phyloP scores from a whole-genome alignment of 2,329 filamentous ascomycete species.

The Zymoseptoria crescenta region DNA sequence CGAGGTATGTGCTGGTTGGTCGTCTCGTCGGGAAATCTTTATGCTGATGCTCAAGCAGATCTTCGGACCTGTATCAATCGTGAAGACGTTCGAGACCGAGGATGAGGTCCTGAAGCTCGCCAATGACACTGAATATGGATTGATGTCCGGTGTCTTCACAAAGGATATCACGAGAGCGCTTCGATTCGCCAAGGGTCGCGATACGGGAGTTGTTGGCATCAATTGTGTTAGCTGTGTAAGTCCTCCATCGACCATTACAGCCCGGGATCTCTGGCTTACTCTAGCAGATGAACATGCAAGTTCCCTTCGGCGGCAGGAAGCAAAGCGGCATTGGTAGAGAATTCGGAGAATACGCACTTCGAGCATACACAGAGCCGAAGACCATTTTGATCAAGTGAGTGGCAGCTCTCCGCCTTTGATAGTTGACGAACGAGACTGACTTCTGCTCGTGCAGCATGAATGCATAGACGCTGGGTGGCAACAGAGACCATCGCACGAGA shows the following conservation, averaged over 20 bases:
- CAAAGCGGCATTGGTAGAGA: conserved; percentile 45
- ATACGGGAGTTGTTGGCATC: conserved; percentile 34
- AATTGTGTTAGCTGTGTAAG: conserved; percentile 27
- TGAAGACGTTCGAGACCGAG: conserved; percentile 32
- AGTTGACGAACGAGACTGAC: neutral
- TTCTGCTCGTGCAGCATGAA: neutral
- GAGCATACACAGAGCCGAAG: conserved; percentile 34
- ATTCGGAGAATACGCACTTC: conserved; percentile 36
- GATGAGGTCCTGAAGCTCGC: conserved; percentile 30
- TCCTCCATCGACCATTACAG: neutral
- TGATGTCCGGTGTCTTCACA: conserved; percentile 32
- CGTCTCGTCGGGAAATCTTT: no score
- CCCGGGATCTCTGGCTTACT: neutral
- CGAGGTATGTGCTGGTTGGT: conserved; percentile 14
- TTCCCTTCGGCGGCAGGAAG: conserved; percentile 43
- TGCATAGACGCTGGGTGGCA: neutral
- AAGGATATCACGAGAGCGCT: conserved; percentile 32
- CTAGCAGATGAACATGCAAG: conserved; percentile 1
- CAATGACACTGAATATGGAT: conserved; percentile 33
- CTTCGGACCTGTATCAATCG: conserved; percentile 33
- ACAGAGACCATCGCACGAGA: neutral
- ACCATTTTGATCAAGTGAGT: conserved; percentile 2
- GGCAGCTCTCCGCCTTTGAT: neutral
- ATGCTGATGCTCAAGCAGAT: neutral
- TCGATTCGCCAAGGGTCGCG: conserved; percentile 33